Conservation (phyloP, 495 filamentous ascomycete genomes). For the Monascus purpureus region DNA sequence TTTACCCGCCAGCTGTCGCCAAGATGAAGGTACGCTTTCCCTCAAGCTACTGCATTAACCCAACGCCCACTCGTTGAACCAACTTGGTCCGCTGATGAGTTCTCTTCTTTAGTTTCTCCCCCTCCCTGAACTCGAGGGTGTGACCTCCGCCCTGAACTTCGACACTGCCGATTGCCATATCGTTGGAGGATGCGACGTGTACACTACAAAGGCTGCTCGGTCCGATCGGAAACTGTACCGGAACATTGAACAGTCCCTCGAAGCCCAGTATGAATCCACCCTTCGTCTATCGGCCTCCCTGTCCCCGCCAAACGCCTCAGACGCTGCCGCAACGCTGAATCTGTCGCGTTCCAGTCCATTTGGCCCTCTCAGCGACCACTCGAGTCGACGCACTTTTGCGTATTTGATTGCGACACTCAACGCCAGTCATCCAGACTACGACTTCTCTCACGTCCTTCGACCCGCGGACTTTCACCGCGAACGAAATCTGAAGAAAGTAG, state of each 20-base stretch:
- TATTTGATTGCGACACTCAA: constrained; percentile 98
- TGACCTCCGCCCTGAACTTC: constrained; percentile 85
- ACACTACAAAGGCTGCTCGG: constrained; percentile 90
- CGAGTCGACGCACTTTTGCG: constrained; percentile 81
- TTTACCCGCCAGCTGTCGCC: constrained; percentile 2
- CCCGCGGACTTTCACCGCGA: constrained; percentile 80
- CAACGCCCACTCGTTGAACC: too few species aligned
- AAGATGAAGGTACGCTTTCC: constrained; percentile 15
- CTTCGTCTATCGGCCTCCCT: constrained; percentile 68
- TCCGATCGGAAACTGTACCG: constrained; percentile 95
- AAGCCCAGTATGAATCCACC: constrained; percentile 76
- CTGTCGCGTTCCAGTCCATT: constrained; percentile 78
- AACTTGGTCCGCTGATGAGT: too few species aligned
- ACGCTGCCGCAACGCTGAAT: constrained; percentile 46
- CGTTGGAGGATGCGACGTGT: constrained; percentile 84
- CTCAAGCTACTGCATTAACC: too few species aligned
- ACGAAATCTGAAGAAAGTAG: constrained; percentile 56
- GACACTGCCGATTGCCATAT: constrained; percentile 83
- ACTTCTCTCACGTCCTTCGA: constrained; percentile 81
- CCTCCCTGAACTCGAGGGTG: constrained; percentile 72
- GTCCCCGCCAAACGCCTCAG: constrained; percentile 54
- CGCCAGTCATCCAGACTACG: constrained; percentile 91
- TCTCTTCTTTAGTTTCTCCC: constrained; percentile 58
- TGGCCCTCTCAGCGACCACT: constrained; percentile 70
- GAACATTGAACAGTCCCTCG: constrained; percentile 76